Evolutionary conservation across 2,329 filamentous ascomycete genomes (phyloP), one percentile per base, ranked within the genome.

Genomic region (Fragosphaeria purpurea): DNA sequence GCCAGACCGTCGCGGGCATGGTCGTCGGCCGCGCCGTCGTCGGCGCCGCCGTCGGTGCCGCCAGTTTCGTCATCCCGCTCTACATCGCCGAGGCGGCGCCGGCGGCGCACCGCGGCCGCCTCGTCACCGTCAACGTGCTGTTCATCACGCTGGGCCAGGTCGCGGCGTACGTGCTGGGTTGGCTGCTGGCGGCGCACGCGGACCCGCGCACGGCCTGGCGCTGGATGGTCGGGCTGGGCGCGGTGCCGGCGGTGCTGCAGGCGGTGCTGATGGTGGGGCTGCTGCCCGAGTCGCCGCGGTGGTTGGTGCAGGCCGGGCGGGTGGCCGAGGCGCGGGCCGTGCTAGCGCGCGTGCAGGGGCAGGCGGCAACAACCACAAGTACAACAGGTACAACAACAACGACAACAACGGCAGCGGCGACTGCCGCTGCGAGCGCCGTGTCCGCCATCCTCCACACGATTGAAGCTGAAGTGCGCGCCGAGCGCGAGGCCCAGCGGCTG

Each of bases 111-210:
- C 74, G 91, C 50, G 91, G 91, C 11, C 72, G 86, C 41, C 70
- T 97, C 41, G 85, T 96, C 4, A 94, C 88, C 1, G 78, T 93
- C 50, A 83, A 88, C 53, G 81, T 85, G 32, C 70, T 96, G 30
- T 89, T 94, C 58, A 84, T 96, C 51, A 95, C 90, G 0, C 72
- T 86, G 9, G 91, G 91, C 0, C 90, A 96, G 67, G 86, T 95
- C 2, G 78, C 94, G 22, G 90, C 91, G 2, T 96, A 96, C 65
- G 63, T 94, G 2, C 69, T 89, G 6, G 91, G 91, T 1, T 95
- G 86, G 85, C 65, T 74, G 0, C 83, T 95, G 44, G 76, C 80
- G 6, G 74, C 77, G 50, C 71, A 72, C 52, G 77, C 71, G 0
- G 64, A 69, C 51, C 58, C 63, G 30, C 62, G 61, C 38, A 77